Percentiles rank a stretch among this genome's conserved stretches.
phyloP scores from a whole-genome alignment of 2,329 filamentous ascomycete genomes.

The Aspergillus texensis region DNA sequence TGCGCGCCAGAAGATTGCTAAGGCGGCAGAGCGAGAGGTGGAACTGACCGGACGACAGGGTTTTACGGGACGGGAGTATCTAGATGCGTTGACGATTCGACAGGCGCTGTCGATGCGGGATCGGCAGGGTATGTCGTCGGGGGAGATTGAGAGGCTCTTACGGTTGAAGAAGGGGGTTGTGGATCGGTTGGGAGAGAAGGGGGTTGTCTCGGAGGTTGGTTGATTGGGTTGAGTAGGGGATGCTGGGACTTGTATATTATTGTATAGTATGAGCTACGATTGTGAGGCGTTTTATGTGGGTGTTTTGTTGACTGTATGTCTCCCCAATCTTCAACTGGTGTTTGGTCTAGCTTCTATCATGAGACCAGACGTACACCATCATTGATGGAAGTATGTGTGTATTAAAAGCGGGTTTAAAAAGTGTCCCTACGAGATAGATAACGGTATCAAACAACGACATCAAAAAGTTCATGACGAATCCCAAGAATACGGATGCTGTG shows the following conservation, averaged over 20 bases:
- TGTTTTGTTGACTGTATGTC: background rate
- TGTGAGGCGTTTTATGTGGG: background rate
- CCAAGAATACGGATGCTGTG: background rate
- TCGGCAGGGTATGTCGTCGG: constrained; percentile 35
- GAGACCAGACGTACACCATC: too few relatives aligned
- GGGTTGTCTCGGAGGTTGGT: constrained; percentile 31
- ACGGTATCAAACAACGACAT: background rate
- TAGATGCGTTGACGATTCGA: constrained; percentile 55
- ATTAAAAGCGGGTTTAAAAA: too few relatives aligned
- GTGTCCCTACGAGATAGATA: too few relatives aligned
- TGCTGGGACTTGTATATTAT: constrained; percentile 6
- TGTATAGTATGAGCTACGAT: constrained; percentile 9
- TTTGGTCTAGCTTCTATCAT: background rate
- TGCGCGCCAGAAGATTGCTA: constrained; percentile 53
- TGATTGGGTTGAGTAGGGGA: background rate
- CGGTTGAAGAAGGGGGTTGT: constrained; percentile 50
- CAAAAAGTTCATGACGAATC: background rate
- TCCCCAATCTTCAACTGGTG: background rate
- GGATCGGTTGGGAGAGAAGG: constrained; percentile 38
- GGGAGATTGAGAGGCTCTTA: constrained; percentile 49
- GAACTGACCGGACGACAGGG: constrained; percentile 48
- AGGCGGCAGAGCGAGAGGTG: constrained; percentile 58
- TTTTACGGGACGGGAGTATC: constrained; percentile 46
- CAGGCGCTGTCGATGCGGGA: constrained; percentile 54
- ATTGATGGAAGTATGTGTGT: too few relatives aligned